phyloP scores from a whole-genome alignment of 352 stramenopile genomes.

The Thalassiosira ordinaria region DNA sequence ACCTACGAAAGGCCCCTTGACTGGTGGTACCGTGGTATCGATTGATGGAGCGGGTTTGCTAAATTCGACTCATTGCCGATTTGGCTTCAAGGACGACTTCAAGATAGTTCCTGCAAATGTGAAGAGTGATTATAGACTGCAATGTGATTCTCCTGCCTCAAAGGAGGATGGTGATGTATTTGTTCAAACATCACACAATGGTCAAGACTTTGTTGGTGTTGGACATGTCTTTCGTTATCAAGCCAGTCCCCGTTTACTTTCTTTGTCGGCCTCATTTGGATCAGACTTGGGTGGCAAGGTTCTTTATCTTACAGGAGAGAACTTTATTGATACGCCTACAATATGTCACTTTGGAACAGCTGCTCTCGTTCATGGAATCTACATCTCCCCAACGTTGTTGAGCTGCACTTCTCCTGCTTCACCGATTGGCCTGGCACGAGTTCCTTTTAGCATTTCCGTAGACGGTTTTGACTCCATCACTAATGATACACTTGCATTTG shows the following conservation, averaged over 20 bases:
- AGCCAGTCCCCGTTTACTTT: slow-evolving; percentile 39
- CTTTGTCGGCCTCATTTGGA: slow-evolving; percentile 53
- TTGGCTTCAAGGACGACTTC: slow-evolving; percentile 30
- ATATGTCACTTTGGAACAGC: slow-evolving; percentile 56
- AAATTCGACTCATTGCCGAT: slow-evolving; percentile 55
- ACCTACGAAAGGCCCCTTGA: slow-evolving; percentile 31
- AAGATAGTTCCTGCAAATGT: slow-evolving; percentile 28
- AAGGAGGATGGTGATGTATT: slow-evolving; percentile 18
- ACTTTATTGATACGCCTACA: slow-evolving; percentile 52
- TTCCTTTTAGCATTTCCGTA: slow-evolving; percentile 86
- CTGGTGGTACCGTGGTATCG: slow-evolving; percentile 43
- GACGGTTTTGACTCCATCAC: slow-evolving; percentile 88
- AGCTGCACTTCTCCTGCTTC: slow-evolving; percentile 88
- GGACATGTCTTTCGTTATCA: slow-evolving; percentile 44
- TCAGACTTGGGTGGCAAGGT: slow-evolving; percentile 56
- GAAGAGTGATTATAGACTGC: slow-evolving; percentile 34
- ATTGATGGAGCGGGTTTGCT: slow-evolving; percentile 44
- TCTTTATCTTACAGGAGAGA: slow-evolving; percentile 50
- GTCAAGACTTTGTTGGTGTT: slow-evolving; percentile 47
- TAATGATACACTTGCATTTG: slow-evolving; percentile 44
- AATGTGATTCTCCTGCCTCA: slow-evolving; percentile 35
- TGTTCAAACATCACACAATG: slow-evolving; percentile 65
- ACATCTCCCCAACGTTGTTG: slow-evolving; percentile 87
- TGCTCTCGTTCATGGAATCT: slow-evolving; percentile 86
- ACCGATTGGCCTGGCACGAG: slow-evolving; percentile 74